These are phyloP conservation scores for Cyclospora cayetanensis DNA, from an alignment of 169 alveolate genomes.

Conservation along the genomic window DNA sequence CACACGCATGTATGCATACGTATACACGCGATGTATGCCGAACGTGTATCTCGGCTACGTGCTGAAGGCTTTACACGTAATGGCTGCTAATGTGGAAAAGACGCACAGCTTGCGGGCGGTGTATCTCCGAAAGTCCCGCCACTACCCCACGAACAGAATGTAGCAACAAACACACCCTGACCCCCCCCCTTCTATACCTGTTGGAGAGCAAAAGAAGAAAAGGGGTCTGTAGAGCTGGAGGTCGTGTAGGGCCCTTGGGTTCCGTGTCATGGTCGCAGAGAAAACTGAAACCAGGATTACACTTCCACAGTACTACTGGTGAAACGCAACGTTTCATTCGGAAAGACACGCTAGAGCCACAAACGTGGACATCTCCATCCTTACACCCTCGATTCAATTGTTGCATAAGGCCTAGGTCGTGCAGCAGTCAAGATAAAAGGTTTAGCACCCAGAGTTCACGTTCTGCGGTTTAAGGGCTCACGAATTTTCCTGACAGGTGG, in stretches of 20 bases:
- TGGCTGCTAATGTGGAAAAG: no score
- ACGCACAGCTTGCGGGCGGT: no score
- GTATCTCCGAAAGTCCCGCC: no score
- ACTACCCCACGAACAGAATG: no score
- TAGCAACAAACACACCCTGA: no score
- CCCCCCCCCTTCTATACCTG: conserved; percentile 35
- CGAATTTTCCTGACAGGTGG: conserved; percentile 6
- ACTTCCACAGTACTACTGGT: no score
- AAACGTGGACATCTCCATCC: background rate
- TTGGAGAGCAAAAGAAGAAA: conserved; percentile 54
- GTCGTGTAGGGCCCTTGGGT: conserved; percentile 50
- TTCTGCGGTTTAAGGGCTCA: background rate
- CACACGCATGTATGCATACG: background rate
- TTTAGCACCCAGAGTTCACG: conserved; percentile 9
- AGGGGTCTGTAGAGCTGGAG: conserved; percentile 66
- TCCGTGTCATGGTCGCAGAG: conserved; percentile 71
- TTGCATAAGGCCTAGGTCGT: background rate
- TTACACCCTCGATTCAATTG: background rate
- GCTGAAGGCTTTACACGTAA: no score
- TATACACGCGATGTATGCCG: no score
- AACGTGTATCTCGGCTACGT: no score
- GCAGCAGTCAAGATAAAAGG: no score
- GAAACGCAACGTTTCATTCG: no score
- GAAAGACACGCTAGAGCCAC: background rate
- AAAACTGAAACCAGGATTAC: conserved; percentile 56